Conservation (phyloP, 345 rosid genomes). For the Limnanthes douglasii region DNA sequence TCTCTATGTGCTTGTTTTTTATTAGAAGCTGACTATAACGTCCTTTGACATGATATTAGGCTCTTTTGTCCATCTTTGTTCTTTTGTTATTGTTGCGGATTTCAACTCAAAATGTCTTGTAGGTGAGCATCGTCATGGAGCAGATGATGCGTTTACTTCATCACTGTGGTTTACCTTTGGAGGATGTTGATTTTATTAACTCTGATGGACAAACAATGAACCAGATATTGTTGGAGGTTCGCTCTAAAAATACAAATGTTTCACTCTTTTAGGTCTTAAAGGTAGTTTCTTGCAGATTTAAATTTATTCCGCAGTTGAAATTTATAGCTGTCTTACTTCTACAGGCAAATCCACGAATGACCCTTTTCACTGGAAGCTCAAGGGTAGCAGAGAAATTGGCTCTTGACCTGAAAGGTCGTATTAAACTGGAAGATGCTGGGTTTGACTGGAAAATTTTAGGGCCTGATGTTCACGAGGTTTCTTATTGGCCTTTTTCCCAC, state of each 20-base stretch:
- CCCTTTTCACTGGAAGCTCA: slow-evolving; percentile 96
- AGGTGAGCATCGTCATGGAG: slow-evolving; percentile 98
- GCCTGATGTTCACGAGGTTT: slow-evolving; percentile 94
- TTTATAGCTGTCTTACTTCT: slow-evolving; percentile 1
- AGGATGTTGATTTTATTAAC: slow-evolving; percentile 89
- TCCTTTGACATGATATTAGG: too few species aligned
- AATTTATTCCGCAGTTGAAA: background rate
- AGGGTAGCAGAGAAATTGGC: slow-evolving; percentile 94
- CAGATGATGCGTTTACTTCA: slow-evolving; percentile 93
- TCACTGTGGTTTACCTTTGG: slow-evolving; percentile 74
- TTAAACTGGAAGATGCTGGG: slow-evolving; percentile 97
- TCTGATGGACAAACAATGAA: slow-evolving; percentile 95
- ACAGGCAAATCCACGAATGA: slow-evolving; percentile 90
- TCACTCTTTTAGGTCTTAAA: background rate
- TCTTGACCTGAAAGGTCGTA: slow-evolving; percentile 68
- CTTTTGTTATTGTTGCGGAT: slow-evolving; percentile 1
- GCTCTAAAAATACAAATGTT: slow-evolving; percentile 7
- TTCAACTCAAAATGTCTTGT: slow-evolving; percentile 7
- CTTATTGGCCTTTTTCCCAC: background rate
- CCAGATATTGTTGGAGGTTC: slow-evolving; percentile 72
- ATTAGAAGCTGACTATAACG: too few species aligned
- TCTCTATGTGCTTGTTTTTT: background rate
- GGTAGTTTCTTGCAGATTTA: background rate
- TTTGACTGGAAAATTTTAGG: slow-evolving; percentile 98
- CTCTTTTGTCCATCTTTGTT: background rate